Evolutionary conservation across 306 rosid genomes (phyloP).

Genomic region (Abrus pulchellus): DNA sequence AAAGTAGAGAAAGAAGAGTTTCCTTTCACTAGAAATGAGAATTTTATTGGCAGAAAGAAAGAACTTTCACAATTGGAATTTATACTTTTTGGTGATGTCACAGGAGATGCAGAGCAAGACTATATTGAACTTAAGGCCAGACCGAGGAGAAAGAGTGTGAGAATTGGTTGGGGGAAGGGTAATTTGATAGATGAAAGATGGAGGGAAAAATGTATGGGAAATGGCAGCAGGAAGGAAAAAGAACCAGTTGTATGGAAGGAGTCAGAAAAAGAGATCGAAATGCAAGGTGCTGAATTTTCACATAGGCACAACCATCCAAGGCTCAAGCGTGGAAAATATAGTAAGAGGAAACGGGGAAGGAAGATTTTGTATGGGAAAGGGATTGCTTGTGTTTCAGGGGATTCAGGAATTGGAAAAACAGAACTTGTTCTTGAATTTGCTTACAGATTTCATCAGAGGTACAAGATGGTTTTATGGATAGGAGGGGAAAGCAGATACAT

Average conservation of each 20-base stretch:
- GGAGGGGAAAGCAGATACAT: constrained; percentile 88
- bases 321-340: constrained; percentile 65
- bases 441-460: constrained; percentile 85
- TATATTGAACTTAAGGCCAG: constrained; percentile 86
- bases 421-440: constrained; percentile 93
- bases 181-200: constrained; percentile 68
- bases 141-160: constrained; percentile 70
- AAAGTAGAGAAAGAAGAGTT: constrained; percentile 85
- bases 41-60: constrained; percentile 82
- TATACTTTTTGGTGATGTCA: constrained; percentile 78
- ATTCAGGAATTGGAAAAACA: constrained; percentile 88
- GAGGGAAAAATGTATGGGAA: constrained; percentile 55
- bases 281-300: constrained; percentile 73
- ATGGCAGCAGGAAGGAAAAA: constrained; percentile 67
- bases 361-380: constrained; percentile 86
- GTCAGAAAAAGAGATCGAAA: constrained; percentile 84
- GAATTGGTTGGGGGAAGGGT: constrained; percentile 73
- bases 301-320: constrained; percentile 58
- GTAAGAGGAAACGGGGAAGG: constrained; percentile 65
- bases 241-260: constrained; percentile 91
- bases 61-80: constrained; percentile 86
- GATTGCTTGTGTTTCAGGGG: constrained; percentile 85
- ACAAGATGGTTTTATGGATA: constrained; percentile 89
- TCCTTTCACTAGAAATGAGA: constrained; percentile 75
- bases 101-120: constrained; percentile 80